Evolutionary conservation across 2,329 filamentous ascomycete species (phyloP).

Genomic region (Hyphodiscus sp.): DNA sequence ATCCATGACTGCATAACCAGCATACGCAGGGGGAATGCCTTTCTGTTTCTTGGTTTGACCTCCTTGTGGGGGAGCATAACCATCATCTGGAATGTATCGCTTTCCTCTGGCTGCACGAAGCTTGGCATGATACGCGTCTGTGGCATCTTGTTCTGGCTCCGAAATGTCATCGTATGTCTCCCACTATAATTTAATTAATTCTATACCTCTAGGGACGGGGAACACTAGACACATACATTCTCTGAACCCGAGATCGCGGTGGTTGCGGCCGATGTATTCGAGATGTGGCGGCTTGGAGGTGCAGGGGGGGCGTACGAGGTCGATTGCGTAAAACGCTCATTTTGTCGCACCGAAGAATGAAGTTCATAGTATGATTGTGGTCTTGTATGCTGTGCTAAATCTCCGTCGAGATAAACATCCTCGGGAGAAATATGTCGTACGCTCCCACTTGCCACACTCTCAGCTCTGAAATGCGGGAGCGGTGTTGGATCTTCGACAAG

Average conservation of each 20-base stretch:
- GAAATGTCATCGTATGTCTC: constrained; percentile 89
- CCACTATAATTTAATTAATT: constrained; percentile 49
- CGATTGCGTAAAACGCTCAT: constrained; percentile 29
- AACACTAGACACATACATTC: constrained; percentile 43
- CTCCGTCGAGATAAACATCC: constrained; percentile 74
- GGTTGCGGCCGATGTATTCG: constrained; percentile 58
- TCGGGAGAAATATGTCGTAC: constrained; percentile 63
- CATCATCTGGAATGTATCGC: constrained; percentile 47
- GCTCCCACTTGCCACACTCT: constrained; percentile 45
- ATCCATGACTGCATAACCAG: constrained; percentile 45
- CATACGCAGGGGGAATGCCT: constrained; percentile 46
- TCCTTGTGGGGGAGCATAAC: constrained; percentile 26
- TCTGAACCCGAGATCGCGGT: constrained; percentile 76
- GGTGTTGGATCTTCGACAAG: constrained; percentile 53
- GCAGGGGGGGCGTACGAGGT: constrained; percentile 20
- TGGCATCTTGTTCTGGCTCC: constrained; percentile 67
- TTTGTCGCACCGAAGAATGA: constrained; percentile 37
- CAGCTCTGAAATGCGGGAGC: constrained; percentile 44
- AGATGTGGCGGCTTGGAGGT: constrained; percentile 55
- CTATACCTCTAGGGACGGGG: not conserved
- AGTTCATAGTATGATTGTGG: constrained; percentile 35
- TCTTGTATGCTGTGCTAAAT: constrained; percentile 30
- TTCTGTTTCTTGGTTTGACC: constrained; percentile 47
- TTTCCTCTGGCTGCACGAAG: constrained; percentile 63
- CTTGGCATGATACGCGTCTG: constrained; percentile 84